These are phyloP conservation scores for Westerdykella aurantiaca DNA, from an alignment of 2,329 filamentous ascomycete species.

Conservation along the genomic window DNA sequence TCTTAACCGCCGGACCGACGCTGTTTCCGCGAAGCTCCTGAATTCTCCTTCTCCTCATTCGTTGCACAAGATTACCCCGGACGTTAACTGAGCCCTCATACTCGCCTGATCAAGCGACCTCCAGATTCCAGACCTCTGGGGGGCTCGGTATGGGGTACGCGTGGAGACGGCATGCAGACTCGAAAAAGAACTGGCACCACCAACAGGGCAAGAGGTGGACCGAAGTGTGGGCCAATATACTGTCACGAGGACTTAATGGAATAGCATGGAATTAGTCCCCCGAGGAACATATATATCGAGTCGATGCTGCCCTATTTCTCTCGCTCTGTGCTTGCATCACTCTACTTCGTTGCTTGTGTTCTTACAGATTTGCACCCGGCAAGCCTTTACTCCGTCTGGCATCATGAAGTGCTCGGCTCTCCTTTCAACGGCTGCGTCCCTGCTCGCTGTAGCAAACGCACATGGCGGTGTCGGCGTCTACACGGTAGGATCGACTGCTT, in stretches of 20 bases:
- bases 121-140: no score
- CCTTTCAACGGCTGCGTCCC: slow-evolving; percentile 14
- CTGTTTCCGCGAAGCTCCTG: no score
- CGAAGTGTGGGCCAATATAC: no score
- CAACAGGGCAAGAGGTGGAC: no score
- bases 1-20: no score
- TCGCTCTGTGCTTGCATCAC: neutral
- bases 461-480: slow-evolving; percentile 27
- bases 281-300: no score
- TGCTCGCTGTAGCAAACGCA: slow-evolving; percentile 17
- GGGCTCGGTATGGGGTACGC: neutral
- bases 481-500: slow-evolving; percentile 17
- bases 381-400: slow-evolving; percentile 2
- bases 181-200: slow-evolving; percentile 1
- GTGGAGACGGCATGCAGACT: neutral
- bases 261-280: no score
- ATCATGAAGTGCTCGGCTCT: slow-evolving; percentile 19
- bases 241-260: no score
- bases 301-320: neutral
- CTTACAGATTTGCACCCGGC: neutral
- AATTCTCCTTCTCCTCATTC: no score
- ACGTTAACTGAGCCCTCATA: neutral
- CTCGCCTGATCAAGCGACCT: no score
- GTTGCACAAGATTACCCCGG: neutral
- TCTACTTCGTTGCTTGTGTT: slow-evolving; percentile 1